Evolutionary conservation across 108 stramenopile species (phyloP), one percentile per base, ranked within the genome.

Genomic region (Skeletonema potamos): DNA sequence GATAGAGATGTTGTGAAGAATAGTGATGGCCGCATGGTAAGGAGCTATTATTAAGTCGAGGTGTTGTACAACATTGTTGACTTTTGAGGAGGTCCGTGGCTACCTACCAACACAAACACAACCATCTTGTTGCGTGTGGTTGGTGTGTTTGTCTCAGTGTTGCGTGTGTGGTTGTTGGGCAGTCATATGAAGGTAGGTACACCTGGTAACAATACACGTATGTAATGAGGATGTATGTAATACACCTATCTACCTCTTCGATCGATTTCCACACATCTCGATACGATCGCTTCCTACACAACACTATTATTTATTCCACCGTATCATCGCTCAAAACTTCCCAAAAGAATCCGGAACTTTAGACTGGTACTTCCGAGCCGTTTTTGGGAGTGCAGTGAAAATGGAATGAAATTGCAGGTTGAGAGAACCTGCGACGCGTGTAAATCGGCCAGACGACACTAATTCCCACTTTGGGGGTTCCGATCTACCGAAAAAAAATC

Each of bases 1-100:
- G 64, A 44, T 8, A 66, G 58, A 18, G 68, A 69, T 20, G 73
- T 66, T 33, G 64, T 48, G 65, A 74, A 74, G 44, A 74, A 46
- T 57, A 66, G 57, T 20, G 62, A 43, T 22, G 73, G 58, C 11
- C 73, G 73, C 73, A 74, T 74, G 26, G 13, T 57, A 4, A 26
- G 12, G 1, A n/a, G 43, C 9, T 44, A 44, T 15, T 41, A 41
- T 41, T 6, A 6, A 32, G 4, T 32, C 30, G 30, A 6, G 4
- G 30, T 32, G 30, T 6, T 32, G 30, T 32, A n/a, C n/a, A n/a
- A n/a, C n/a, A n/a, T n/a, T n/a, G n/a, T n/a, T n/a, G n/a, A n/a
- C n/a, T n/a, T n/a, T n/a, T n/a, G n/a, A n/a, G n/a, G n/a, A n/a
- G n/a, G n/a, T n/a, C n/a, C n/a, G n/a, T n/a, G n/a, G n/a, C n/a